Evolutionary conservation across 306 rosid genomes (phyloP), one percentile per base, ranked within the genome.

Genomic region (Pueraria montana): DNA sequence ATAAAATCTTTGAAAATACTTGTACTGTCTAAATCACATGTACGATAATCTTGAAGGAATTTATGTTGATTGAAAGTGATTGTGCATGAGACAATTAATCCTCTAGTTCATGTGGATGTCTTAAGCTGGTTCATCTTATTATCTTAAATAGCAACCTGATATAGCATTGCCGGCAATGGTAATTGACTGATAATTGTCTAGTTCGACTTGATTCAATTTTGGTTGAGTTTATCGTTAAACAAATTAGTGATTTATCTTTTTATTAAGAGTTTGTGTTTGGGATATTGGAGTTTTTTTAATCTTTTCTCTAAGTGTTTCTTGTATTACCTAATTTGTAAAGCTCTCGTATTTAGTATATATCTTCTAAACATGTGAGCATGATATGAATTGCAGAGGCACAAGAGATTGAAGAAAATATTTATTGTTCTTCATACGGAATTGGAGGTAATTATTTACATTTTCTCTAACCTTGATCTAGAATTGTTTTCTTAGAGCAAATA

Each of bases 351-450:
- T 64, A 23, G 7, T 68, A 66, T 30, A 18, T 52, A 77, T 80
- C 14, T 80, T 56, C 27, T 65, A 50, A 85, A 68, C 67, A 10
- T 69, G 26, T 68, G 79, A 46, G 55, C 55, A 65, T 58, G 68
- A 38, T 84, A 38, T 76, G 84, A 85, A 70, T 74, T 94, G 91
- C 97, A 96, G 99, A 91, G 92, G 87, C 97, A 94, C 78, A 91
- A 85, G 91, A 90, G 94, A 89, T 87, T 88, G 93, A 96, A 94
- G 84, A 90, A 87, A 59, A 94, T 96, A 90, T 96, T 96, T 84
- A n/a, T 91, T 48, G 96, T 96, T 85, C 92, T 96, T 73, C 98
- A 96, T 62, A 79, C 83, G 80, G 99, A 96, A 87, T 58, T 96
- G 80, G 85, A 87, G 96, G 99, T 94, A 77, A 86, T 86, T 80